Base-by-base conservation (phyloP, 2,329 filamentous ascomycete genomes). In the Claviceps sorghi region DNA sequence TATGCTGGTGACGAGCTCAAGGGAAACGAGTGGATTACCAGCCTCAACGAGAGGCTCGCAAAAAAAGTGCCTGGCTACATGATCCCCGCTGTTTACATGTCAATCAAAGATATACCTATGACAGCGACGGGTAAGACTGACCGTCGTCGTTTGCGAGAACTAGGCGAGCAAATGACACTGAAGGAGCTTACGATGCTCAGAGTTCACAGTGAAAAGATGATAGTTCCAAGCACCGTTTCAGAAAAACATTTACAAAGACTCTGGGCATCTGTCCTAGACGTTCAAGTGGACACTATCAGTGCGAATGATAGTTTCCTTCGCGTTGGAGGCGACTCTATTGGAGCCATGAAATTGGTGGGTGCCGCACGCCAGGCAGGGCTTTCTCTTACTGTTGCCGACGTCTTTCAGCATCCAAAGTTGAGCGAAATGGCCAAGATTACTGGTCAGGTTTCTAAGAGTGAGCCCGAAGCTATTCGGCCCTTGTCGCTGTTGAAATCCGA, bases 241-340 rank as follows among this genome's bases (percentile, higher is more conserved):
- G 55, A 57, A 45, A 41, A 21, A 3, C 36, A 30, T 11, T 48
- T 59, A 6, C 53, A 55, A 40, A 19, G 10, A 10, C 40, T 59
- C 1, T 59, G 58, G 58, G 56, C 58, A 21, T 34, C 45, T 21
- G 48, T 58, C 9, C 51, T 59, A 13, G 45, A 32, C 9, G 32
- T 56, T 2, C 30, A 50, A 1, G 22, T 43, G 1, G 51, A 56
- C 15, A 50, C 48, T 13, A 59, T 60, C 29, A 52, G 52, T 11
- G 46, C 49, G 15, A 48, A 56, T 36, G 53, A 58, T 17, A 55
- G 48, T 34, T 58, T 60, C 29, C 19, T 56, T 10, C 40, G 51
- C 15, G 40, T 56, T 68, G 1, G 70, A 69, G 4, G 53, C 56
- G 32, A 80, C 74, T 61, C 59, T 13, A 57, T 62, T 40, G 53